These are phyloP conservation scores for Postia placenta DNA, from an alignment of 768 basidiomycete species.

Conservation along the genomic window DNA sequence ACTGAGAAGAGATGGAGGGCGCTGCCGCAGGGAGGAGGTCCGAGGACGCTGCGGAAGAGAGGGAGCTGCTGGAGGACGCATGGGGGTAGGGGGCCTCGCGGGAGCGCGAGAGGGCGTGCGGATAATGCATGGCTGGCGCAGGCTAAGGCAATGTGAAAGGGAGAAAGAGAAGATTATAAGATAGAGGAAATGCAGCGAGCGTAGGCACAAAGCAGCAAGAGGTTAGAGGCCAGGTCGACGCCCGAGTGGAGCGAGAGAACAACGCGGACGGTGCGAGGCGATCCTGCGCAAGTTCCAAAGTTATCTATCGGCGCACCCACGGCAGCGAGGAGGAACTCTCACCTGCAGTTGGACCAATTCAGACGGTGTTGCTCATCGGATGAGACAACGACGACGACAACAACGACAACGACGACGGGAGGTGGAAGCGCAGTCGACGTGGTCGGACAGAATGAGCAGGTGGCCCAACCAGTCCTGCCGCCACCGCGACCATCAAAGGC, in stretches of 20 bases:
- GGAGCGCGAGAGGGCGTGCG: slow-evolving; percentile 7
- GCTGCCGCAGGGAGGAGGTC: slow-evolving; percentile 32
- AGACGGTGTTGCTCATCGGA: too few species aligned
- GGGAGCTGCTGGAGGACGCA: slow-evolving; percentile 34
- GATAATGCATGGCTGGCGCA: slow-evolving; percentile 7
- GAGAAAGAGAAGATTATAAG: slow-evolving; percentile 1
- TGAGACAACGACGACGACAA: too few species aligned
- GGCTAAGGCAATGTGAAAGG: not conserved
- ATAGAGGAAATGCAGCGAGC: not conserved
- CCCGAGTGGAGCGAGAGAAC: slow-evolving; percentile 15
- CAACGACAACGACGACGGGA: too few species aligned
- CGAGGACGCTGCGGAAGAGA: slow-evolving; percentile 35
- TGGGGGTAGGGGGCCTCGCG: slow-evolving; percentile 24
- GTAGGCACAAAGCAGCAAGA: not conserved
- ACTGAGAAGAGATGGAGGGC: slow-evolving; percentile 30
- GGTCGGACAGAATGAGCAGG: too few species aligned
- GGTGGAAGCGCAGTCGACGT: too few species aligned
- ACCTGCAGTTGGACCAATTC: too few species aligned
- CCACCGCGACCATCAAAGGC: too few species aligned
- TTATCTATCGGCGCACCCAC: too few species aligned
- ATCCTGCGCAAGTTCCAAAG: slow-evolving; percentile 3
- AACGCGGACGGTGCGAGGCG: slow-evolving; percentile 19
- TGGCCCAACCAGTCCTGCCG: too few species aligned
- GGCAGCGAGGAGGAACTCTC: too few species aligned
- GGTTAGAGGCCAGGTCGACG: slow-evolving; percentile 11